Conservation (phyloP, 2,329 filamentous ascomycete species). For the Leptographium galeiforme region DNA sequence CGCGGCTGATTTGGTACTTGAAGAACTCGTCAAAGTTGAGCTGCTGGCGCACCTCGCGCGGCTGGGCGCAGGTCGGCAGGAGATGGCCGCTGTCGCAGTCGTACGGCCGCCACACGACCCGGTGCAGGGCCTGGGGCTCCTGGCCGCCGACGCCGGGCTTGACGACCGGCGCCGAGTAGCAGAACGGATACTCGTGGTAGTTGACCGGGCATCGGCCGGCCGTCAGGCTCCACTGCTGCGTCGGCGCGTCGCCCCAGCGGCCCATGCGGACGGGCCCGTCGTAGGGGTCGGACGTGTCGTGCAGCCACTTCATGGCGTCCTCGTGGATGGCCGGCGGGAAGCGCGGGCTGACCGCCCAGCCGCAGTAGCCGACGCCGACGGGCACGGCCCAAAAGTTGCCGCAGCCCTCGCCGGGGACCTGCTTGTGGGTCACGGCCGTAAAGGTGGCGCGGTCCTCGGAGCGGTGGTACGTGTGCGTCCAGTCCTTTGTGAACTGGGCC, state of each 20-base stretch:
- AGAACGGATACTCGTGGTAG: slow-evolving; percentile 8
- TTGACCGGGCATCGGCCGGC: slow-evolving; percentile 7
- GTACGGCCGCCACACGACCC: slow-evolving; percentile 6
- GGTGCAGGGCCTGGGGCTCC: slow-evolving; percentile 3
- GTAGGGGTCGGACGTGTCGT: not conserved
- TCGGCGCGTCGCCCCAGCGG: not conserved
- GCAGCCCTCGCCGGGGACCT: slow-evolving; percentile 10
- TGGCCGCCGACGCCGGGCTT: not conserved
- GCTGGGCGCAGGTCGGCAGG: not conserved
- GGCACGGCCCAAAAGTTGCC: slow-evolving; percentile 11
- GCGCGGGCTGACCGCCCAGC: slow-evolving; percentile 6
- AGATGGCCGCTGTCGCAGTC: slow-evolving; percentile 5
- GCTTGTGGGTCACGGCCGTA: slow-evolving; percentile 5
- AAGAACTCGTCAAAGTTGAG: slow-evolving; percentile 9
- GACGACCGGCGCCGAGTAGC: slow-evolving; percentile 1
- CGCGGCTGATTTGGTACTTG: not conserved
- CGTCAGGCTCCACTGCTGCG: slow-evolving; percentile 4
- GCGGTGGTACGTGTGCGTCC: slow-evolving; percentile 6
- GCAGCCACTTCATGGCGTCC: slow-evolving; percentile 1
- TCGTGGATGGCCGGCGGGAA: slow-evolving; percentile 3
- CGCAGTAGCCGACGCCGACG: slow-evolving; percentile 6
- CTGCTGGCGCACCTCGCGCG: slow-evolving; percentile 6
- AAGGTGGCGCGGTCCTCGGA: slow-evolving; percentile 5
- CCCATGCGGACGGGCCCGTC: slow-evolving; percentile 2
- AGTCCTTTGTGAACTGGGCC: slow-evolving; percentile 7